These are phyloP conservation scores for Mucor lusitanicus DNA, from an alignment of 371 early-diverging fungal species.

Conservation along the genomic window DNA sequence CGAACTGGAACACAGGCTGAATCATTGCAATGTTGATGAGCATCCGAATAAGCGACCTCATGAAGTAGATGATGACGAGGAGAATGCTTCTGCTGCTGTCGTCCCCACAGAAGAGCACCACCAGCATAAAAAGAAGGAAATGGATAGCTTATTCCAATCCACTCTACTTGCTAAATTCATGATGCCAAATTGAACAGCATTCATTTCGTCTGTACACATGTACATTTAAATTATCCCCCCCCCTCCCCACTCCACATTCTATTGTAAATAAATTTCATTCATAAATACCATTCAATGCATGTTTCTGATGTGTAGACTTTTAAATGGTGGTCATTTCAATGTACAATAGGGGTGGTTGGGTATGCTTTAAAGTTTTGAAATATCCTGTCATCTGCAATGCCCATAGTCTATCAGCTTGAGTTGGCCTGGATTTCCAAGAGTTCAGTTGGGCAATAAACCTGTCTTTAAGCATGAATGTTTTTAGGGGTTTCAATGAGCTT, in stretches of 20 bases:
- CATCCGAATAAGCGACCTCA: background rate
- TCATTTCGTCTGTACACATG: background rate
- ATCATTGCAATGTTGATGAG: background rate
- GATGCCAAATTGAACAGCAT: background rate
- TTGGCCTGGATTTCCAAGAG: too few relatives aligned
- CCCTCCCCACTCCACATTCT: background rate
- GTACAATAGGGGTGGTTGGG: too few relatives aligned
- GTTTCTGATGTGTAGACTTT: too few relatives aligned
- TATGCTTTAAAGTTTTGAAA: too few relatives aligned
- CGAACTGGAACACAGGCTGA: conserved; percentile 6
- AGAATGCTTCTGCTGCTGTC: background rate
- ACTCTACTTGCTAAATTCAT: background rate
- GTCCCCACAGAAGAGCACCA: background rate
- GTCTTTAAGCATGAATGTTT: too few relatives aligned
- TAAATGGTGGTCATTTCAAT: too few relatives aligned
- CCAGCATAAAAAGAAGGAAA: background rate
- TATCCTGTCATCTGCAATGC: too few relatives aligned
- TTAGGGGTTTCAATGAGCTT: too few relatives aligned
- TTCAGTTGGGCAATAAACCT: too few relatives aligned
- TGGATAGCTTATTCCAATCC: background rate
- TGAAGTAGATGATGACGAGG: background rate
- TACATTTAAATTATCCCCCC: background rate
- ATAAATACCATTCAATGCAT: background rate
- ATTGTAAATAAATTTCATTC: background rate
- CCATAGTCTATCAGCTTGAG: too few relatives aligned